Evolutionary conservation across 176 grass and related monocot genomes (phyloP).

Genomic region (Typha latifolia): DNA sequence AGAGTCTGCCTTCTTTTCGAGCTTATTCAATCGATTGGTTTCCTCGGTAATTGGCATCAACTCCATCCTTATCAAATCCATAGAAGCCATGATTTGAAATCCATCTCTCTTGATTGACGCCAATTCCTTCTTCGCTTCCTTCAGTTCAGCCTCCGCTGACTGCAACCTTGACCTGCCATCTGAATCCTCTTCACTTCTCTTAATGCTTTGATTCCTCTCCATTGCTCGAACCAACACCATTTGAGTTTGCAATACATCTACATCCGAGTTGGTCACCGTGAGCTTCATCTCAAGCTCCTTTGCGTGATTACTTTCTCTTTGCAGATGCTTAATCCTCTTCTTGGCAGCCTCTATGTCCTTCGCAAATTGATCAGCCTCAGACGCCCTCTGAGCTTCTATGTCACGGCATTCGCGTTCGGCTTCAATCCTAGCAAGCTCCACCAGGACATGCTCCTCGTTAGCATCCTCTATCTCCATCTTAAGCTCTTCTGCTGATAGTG

Average conservation of each 20-base stretch:
- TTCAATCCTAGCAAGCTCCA: conserved; percentile 93
- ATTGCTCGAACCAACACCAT: conserved; percentile 89
- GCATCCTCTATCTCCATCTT: conserved; percentile 58
- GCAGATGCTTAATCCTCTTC: conserved; percentile 33
- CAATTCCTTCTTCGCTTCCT: conserved; percentile 50
- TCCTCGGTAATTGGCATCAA: conserved; percentile 42
- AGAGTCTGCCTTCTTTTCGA: conserved; percentile 47
- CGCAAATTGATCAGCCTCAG: conserved; percentile 35
- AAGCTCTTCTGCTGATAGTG: conserved; percentile 45
- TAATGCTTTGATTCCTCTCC: conserved; percentile 31
- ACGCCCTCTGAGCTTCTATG: conserved; percentile 40
- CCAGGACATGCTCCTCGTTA: conserved; percentile 89
- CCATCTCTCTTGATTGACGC: conserved; percentile 48
- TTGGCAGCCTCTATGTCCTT: conserved; percentile 40
- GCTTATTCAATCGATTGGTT: conserved; percentile 29
- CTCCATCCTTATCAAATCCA: conserved; percentile 62
- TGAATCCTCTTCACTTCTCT: conserved; percentile 21
- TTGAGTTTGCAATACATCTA: conserved; percentile 55
- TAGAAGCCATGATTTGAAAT: conserved; percentile 79
- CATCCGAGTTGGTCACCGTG: conserved; percentile 47
- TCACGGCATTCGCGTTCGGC: conserved; percentile 73
- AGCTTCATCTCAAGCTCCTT: conserved; percentile 55
- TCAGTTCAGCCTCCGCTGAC: conserved; percentile 41
- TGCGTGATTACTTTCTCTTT: conserved; percentile 26
- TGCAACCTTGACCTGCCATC: conserved; percentile 20